These are phyloP conservation scores for Botrytis squamosa DNA, from an alignment of 2,329 filamentous ascomycete species.

Conservation along the genomic window DNA sequence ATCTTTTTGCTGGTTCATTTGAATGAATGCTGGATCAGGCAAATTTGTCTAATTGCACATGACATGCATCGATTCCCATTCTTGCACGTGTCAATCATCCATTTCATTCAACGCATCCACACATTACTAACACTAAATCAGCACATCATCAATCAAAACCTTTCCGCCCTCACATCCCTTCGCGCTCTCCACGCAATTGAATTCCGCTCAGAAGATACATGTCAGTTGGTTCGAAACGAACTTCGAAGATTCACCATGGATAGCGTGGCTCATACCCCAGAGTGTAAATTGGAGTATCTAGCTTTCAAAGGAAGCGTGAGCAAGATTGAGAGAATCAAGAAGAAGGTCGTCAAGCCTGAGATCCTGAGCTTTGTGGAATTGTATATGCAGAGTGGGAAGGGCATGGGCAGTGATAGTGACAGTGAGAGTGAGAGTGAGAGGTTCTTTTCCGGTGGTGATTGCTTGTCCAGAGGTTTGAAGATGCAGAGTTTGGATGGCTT, in stretches of 20 bases:
- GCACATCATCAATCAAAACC: constrained; percentile 58
- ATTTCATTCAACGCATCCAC: background rate
- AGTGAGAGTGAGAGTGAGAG: constrained; percentile 36
- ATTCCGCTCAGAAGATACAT: constrained; percentile 56
- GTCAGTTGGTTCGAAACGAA: constrained; percentile 53
- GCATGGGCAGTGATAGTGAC: background rate
- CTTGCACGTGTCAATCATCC: background rate
- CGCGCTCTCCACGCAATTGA: constrained; percentile 55
- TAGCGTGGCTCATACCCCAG: constrained; percentile 54
- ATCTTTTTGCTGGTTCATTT: background rate
- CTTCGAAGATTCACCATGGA: constrained; percentile 59
- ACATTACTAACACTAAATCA: constrained; percentile 35
- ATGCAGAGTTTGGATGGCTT: constrained; percentile 44
- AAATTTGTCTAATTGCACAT: background rate
- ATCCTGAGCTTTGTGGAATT: background rate
- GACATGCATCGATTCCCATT: background rate
- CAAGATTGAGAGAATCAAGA: constrained; percentile 21
- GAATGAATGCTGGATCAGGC: background rate
- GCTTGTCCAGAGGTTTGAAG: constrained; percentile 27
- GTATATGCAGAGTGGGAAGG: background rate
- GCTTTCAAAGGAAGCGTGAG: constrained; percentile 53
- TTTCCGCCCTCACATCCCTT: constrained; percentile 49
- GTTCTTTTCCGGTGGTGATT: constrained; percentile 15
- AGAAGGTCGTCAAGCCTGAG: constrained; percentile 28
- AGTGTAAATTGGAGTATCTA: constrained; percentile 58